Percentiles rank a stretch among this genome's conserved stretches.
phyloP scores from a whole-genome alignment of 176 grass and related monocot genomes.

The Cenchrus americanus region DNA sequence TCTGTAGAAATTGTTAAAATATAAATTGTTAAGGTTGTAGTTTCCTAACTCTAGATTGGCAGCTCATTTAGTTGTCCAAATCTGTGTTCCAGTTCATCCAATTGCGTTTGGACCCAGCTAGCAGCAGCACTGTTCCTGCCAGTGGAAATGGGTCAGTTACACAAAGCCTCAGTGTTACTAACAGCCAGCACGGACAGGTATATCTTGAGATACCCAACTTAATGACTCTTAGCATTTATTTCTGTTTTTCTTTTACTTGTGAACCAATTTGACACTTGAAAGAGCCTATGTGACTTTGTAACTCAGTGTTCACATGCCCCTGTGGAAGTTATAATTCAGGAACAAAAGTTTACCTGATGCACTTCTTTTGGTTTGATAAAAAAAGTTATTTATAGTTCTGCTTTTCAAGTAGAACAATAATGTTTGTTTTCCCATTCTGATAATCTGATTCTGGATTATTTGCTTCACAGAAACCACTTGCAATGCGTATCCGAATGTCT shows the following conservation, averaged over 20 bases:
- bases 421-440: background rate
- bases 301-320: background rate
- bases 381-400: constrained; percentile 1
- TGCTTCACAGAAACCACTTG: constrained; percentile 73
- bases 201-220: background rate
- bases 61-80: constrained; percentile 39
- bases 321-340: constrained; percentile 35
- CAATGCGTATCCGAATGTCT: constrained; percentile 85
- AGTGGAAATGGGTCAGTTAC: constrained; percentile 72
- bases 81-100: constrained; percentile 82
- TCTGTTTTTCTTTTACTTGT: background rate
- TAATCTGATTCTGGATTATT: constrained; percentile 12
- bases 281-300: background rate
- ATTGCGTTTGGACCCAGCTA: constrained; percentile 82
- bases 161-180: constrained; percentile 83
- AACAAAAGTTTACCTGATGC: background rate
- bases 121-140: constrained; percentile 70
- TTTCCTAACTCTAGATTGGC: background rate
- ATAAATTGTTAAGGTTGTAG: background rate
- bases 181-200: constrained; percentile 96
- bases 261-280: constrained; percentile 15
- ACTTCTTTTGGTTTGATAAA: background rate
- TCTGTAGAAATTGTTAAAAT: background rate
- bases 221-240: background rate
- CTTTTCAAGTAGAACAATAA: background rate